These are phyloP conservation scores for Saturnispora gosingensis DNA, from an alignment of 805 yeast genomes.

Conservation along the genomic window DNA sequence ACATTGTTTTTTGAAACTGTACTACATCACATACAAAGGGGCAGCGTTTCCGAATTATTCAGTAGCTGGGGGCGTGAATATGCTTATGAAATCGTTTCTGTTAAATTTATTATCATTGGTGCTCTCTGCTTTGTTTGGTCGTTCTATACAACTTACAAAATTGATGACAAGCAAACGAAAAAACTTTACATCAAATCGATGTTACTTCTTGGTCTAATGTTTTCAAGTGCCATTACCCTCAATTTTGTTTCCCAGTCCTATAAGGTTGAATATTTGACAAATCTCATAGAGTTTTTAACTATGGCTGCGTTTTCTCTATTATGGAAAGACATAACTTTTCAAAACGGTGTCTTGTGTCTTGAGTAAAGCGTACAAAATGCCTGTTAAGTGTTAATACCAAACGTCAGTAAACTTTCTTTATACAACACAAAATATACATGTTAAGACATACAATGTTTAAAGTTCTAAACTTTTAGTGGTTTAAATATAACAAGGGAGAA, in stretches of 20 bases:
- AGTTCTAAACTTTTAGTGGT: background rate
- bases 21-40: background rate
- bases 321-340: too few relatives aligned
- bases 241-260: background rate
- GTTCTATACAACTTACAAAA: background rate
- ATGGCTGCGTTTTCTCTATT: too few relatives aligned
- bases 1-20: background rate
- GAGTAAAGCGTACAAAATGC: too few relatives aligned
- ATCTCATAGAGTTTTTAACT: too few relatives aligned
- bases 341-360: too few relatives aligned
- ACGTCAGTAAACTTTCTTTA: background rate
- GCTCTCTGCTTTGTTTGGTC: background rate
- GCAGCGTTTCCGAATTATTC: background rate
- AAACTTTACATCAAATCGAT: background rate
- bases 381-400: too few relatives aligned
- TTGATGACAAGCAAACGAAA: background rate
- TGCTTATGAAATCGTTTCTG: background rate
- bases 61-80: background rate
- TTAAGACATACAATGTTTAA: background rate
- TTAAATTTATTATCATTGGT: background rate
- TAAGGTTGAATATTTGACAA: too few relatives aligned
- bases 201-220: background rate
- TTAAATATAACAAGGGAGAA: background rate
- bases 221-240: background rate
- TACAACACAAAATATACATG: background rate